Evolutionary conservation across 768 basidiomycete genomes (phyloP), one percentile per base, ranked within the genome.

Genomic region (Russula abietina): DNA sequence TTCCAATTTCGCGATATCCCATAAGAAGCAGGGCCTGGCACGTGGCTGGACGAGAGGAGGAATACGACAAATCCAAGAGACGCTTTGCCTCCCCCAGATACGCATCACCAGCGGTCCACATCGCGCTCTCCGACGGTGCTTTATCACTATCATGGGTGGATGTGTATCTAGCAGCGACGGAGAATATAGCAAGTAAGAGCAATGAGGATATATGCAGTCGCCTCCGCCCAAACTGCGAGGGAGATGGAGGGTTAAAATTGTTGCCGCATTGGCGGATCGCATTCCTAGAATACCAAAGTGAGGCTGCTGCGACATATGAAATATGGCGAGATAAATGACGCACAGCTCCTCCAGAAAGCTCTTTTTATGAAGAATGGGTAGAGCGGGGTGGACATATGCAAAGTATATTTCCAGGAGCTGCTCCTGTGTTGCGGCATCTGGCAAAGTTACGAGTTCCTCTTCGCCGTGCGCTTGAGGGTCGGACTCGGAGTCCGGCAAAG

Each of bases 1-100:
- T 89, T 3, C 93, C 93, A 46, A 92, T 81, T 73, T 95, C 91
- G 9, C 92, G 80, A 70, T 89, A 93, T 8, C 87, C 88, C 75
- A 93, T 80, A 11, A 95, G 79, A 11, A 95, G 78, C 22, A 94
- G 74, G 6, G 91, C 85, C 70, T 93, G 91, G 52, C 86, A 86
- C 0, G 89, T 93, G 12, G 84, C 82, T 6, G 89, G 80, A 19
- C 84, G 81, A 4, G 88, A 87, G n/a, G 81, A 81, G 1, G 88
- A 83, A 68, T 90, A 91, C 1, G 83, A 79, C 45, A 75, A 75
- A 72, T 89, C 83, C 12, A 93, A 78, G 28, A 90, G 75, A 9
- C 75, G 72, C 69, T 89, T 89, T 22, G 90, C 91, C 53, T 78
- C 74, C 62, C 82, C 77, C 43, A 90, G 79, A 71, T 86, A 91